Evolutionary conservation across 768 basidiomycete species (phyloP), one percentile per base, ranked within the genome.

Genomic region (Tricholoma hemisulphureum): DNA sequence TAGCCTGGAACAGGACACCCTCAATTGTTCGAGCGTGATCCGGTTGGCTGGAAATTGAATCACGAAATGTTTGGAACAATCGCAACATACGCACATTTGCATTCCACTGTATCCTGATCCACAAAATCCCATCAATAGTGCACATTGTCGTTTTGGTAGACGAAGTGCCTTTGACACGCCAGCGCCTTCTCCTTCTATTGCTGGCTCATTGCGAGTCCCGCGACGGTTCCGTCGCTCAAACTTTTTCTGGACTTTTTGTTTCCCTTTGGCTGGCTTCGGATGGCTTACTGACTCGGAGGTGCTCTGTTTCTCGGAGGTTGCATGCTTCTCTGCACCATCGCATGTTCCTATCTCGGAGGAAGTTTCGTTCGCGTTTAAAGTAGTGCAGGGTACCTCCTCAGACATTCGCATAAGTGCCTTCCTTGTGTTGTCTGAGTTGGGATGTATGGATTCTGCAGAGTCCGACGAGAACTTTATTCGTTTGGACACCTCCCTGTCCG

Each of bases 81-180:
- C 61, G 16, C 35, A 21, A 49, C 29, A n/a, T 23, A 37, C 93
- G 68, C 68, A 97, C 96, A 95, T 89, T 76, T 98, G 96, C 92
- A 97, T 98, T 21, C 96, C 96, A 65, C 83, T 88, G 70, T 87
- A 97, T 1, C 91, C 93, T 0, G 91, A 87, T 6, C 96, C 96
- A 72, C 92, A 93, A 65, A 94, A 98, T 2, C 95, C 95, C 24
- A 98, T 77, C 52, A 97, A 74, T 48, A 98, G 70, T 0, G 92
- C 95, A 37, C 87, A 88, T 75, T 87, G 87, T 65, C 88, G 82
- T 74, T 97, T 97, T 13, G 95, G 93, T 23, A 88, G 73, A 31
- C 90, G 80, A 21, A 78, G 79, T 2, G 76, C 76, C 67, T 85
- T 86, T 4, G 75, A 72, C 34, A 21, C 53, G 23, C 21, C 24